Percentiles rank a stretch among this genome's conserved stretches.
Evolutionary conservation across 805 yeast genomes (phyloP).

Genomic region (Metschnikowia aberdeeniae): DNA sequence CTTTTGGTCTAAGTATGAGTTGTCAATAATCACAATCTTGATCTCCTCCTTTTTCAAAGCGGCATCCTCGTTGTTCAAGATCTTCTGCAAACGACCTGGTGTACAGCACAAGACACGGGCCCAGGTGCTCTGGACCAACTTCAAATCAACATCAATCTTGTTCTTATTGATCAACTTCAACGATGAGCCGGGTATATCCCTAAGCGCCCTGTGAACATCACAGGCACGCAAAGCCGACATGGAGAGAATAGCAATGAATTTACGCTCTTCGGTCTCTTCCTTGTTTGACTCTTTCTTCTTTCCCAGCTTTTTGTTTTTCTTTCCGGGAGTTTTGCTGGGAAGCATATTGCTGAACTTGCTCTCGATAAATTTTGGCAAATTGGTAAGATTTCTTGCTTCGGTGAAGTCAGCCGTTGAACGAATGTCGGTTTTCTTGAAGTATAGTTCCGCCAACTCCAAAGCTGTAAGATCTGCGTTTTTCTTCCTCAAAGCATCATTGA

Average conservation of each 20-base stretch:
- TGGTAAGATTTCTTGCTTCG: conserved; percentile 50
- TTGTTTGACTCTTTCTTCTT: conserved; percentile 26
- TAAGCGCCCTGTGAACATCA: conserved; percentile 67
- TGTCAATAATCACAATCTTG: conserved; percentile 55
- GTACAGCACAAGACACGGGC: conserved; percentile 59
- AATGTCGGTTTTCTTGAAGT: conserved; percentile 53
- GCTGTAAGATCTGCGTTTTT: conserved; percentile 66
- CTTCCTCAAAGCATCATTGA: conserved; percentile 58
- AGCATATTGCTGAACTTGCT: conserved; percentile 46
- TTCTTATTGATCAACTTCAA: conserved; percentile 74
- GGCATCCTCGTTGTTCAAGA: conserved; percentile 41
- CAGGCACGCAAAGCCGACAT: conserved; percentile 86
- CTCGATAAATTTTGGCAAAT: conserved; percentile 52
- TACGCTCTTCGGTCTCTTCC: conserved; percentile 27
- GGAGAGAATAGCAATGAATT: conserved; percentile 51
- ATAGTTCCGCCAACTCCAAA: conserved; percentile 66
- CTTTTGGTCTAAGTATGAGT: conserved; percentile 58
- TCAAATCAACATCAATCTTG: conserved; percentile 60
- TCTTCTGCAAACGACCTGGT: conserved; percentile 53
- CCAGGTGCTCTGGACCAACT: conserved; percentile 38
- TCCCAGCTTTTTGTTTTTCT: conserved; percentile 23
- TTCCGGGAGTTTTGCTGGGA: conserved; percentile 27
- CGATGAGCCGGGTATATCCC: conserved; percentile 47
- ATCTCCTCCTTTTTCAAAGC: conserved; percentile 42
- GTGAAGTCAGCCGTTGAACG: conserved; percentile 57